Evolutionary conservation across 495 filamentous ascomycete species (phyloP).

Genomic region (Neurospora discreta): DNA sequence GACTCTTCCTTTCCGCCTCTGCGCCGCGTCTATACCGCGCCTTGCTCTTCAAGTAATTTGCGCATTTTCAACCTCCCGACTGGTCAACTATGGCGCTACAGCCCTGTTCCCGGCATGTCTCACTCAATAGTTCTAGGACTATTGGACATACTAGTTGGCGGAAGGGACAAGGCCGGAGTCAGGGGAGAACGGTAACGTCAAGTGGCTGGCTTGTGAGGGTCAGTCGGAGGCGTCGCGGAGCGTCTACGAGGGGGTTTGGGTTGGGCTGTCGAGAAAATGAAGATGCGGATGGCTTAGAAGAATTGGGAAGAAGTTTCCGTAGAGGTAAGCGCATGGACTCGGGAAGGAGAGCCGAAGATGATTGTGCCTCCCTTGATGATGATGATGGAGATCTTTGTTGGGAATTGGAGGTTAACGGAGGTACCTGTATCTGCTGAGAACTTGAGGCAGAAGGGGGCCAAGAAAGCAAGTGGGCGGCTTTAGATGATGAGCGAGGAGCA

Average conservation of each 20-base stretch:
- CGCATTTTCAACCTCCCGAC: not conserved
- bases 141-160: not conserved
- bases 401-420: not conserved
- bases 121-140: rapidly evolving
- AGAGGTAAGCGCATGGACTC: not conserved
- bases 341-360: not conserved
- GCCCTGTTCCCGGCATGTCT: not conserved
- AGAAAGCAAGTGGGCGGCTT: not conserved
- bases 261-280: not conserved
- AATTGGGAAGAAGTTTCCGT: not conserved
- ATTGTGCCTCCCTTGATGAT: not conserved
- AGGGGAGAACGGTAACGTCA: not conserved
- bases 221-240: not conserved
- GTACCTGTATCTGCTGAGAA: too few species aligned
- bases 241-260: not conserved
- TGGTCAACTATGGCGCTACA: not conserved
- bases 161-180: not conserved
- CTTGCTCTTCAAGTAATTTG: not conserved
- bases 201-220: not conserved
- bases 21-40: not conserved
- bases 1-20: not conserved
- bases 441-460: not conserved
- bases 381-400: not conserved
- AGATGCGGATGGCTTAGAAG: not conserved
- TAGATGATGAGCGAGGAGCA: too few species aligned